phyloP scores from a whole-genome alignment of 2,329 filamentous ascomycete genomes.

The Xylaria arbuscula region DNA sequence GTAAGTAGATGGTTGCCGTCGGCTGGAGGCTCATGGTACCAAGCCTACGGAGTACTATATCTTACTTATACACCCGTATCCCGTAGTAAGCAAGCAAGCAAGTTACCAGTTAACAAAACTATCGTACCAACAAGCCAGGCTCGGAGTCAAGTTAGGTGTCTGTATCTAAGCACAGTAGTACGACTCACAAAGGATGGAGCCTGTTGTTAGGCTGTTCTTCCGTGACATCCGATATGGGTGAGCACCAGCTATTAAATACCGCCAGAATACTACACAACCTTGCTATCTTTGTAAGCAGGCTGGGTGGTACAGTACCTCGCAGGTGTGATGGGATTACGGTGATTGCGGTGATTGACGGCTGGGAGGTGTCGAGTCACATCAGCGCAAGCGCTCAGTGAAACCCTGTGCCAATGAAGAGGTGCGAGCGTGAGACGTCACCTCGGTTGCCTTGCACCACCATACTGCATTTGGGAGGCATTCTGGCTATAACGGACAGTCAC shows the following conservation, averaged over 20 bases:
- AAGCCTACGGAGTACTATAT: too few relatives aligned
- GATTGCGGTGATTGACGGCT: slow-evolving; percentile 12
- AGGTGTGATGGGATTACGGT: slow-evolving; percentile 32
- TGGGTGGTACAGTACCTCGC: slow-evolving; percentile 31
- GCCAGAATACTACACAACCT: neutral
- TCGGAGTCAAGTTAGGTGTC: neutral
- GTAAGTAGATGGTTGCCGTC: neutral
- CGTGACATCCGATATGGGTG: slow-evolving; percentile 30
- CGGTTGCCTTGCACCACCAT: slow-evolving; percentile 21
- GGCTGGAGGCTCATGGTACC: neutral
- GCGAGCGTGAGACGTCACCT: slow-evolving; percentile 41
- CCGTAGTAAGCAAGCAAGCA: slow-evolving; percentile 6
- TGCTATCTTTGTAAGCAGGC: slow-evolving; percentile 6
- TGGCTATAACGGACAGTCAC: slow-evolving; percentile 22
- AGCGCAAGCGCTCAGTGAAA: slow-evolving; percentile 48
- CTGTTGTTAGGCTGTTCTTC: slow-evolving; percentile 5
- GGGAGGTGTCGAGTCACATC: slow-evolving; percentile 34
- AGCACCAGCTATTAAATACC: slow-evolving; percentile 7
- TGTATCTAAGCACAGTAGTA: neutral
- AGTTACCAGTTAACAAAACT: neutral
- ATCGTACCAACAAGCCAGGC: neutral
- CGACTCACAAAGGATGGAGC: neutral
- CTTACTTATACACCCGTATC: neutral
- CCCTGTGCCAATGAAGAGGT: slow-evolving; percentile 35
- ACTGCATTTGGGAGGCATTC: slow-evolving; percentile 21